phyloP scores from a whole-genome alignment of 2,329 filamentous ascomycete species.

The Fusarium sp. region DNA sequence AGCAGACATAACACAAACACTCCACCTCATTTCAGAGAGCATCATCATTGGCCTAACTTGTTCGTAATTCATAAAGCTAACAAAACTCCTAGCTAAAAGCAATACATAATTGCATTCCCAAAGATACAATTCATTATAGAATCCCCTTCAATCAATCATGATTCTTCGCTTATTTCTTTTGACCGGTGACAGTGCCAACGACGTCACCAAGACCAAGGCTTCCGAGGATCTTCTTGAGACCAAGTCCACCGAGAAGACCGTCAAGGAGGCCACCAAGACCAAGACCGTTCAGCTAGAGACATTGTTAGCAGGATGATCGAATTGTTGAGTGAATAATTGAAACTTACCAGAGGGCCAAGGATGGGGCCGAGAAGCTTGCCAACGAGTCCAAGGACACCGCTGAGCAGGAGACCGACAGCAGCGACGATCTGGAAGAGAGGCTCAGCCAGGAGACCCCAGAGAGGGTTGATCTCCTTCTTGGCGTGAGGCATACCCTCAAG shows the following conservation, averaged over 20 bases:
- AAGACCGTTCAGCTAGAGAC: conserved; percentile 72
- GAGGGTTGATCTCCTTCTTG: conserved; percentile 93
- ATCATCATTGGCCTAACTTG: conserved; percentile 26
- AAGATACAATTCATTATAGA: conserved; percentile 18
- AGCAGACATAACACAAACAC: background rate
- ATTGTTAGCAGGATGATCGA: conserved; percentile 36
- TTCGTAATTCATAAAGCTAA: conserved; percentile 36
- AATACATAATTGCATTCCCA: conserved; percentile 4
- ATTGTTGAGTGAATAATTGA: background rate
- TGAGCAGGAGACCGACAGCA: conserved; percentile 84
- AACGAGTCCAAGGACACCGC: conserved; percentile 85
- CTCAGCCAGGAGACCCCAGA: conserved; percentile 85
- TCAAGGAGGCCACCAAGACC: conserved; percentile 86
- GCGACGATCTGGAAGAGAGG: conserved; percentile 93
- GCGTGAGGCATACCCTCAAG: conserved; percentile 92
- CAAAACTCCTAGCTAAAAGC: conserved; percentile 31
- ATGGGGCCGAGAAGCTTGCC: conserved; percentile 71
- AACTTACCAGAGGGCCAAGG: conserved; percentile 31
- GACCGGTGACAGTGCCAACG: conserved; percentile 57
- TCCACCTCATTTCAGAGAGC: conserved; percentile 1
- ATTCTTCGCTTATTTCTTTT: conserved; percentile 39
- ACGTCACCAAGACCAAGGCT: conserved; percentile 74
- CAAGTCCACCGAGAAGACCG: conserved; percentile 80
- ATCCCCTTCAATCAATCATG: conserved; percentile 11
- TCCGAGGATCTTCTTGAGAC: conserved; percentile 79